Conservation (phyloP, 2,329 filamentous ascomycete species). For the Lachnellula cervina region DNA sequence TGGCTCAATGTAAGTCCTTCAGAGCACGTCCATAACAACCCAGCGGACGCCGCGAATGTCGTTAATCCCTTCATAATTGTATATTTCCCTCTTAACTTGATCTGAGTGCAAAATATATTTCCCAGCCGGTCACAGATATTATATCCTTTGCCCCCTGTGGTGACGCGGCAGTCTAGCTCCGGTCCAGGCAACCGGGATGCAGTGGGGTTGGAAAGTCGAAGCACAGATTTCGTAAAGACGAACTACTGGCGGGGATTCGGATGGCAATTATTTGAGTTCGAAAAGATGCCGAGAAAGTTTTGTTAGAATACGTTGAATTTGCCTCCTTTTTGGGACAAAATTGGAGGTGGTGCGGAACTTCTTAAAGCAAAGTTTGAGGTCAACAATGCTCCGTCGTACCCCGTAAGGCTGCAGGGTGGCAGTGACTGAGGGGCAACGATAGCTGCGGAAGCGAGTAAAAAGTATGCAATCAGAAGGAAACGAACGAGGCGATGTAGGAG, state of each 20-base stretch:
- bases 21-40: constrained; percentile 24
- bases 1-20: constrained; percentile 26
- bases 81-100: neutral
- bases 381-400: neutral
- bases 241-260: neutral
- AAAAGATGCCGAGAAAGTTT: neutral
- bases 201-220: neutral
- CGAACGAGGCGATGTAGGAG: neutral
- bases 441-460: neutral
- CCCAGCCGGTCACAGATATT: neutral
- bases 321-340: neutral
- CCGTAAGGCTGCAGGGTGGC: neutral
- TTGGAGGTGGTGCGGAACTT: neutral
- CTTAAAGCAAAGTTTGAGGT: neutral
- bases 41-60: constrained; percentile 23
- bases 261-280: neutral
- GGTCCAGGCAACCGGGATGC: neutral
- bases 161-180: constrained; percentile 3
- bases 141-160: neutral
- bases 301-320: neutral
- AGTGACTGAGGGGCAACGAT: neutral
- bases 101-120: neutral
- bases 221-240: neutral
- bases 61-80: constrained; percentile 26
- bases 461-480: neutral